A percentile compares a stretch with the other conserved stretches of the same genome.
phyloP scores from a whole-genome alignment of 305 asterid species.

The Euphrasia arctica region DNA sequence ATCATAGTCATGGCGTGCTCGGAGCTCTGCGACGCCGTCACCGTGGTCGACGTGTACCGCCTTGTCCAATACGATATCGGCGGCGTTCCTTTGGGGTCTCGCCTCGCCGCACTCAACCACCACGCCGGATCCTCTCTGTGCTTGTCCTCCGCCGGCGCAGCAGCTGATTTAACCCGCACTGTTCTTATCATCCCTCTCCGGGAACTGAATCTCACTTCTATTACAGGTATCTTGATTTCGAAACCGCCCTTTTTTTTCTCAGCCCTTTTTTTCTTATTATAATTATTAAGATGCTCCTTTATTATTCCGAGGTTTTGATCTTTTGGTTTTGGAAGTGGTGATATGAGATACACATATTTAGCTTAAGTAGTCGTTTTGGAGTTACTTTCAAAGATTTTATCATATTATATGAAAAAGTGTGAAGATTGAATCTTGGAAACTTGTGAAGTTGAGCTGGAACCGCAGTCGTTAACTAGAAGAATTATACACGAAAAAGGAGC shows the following conservation, averaged over 20 bases:
- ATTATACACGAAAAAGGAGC: not conserved
- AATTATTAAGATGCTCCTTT: too few relatives aligned
- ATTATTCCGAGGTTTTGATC: too few relatives aligned
- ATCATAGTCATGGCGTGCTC: slow-evolving; percentile 50
- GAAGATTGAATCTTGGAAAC: not conserved
- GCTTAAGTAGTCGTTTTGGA: not conserved
- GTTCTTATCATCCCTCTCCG: slow-evolving; percentile 74
- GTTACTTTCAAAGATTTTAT: not conserved
- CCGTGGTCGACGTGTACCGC: slow-evolving; percentile 83
- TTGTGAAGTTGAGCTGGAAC: slow-evolving; percentile 1
- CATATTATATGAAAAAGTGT: not conserved
- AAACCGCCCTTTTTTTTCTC: too few relatives aligned
- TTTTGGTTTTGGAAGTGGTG: slow-evolving; percentile 6
- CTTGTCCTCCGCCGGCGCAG: slow-evolving; percentile 38
- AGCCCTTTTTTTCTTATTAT: too few relatives aligned
- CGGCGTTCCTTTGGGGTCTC: slow-evolving; percentile 79
- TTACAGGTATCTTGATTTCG: slow-evolving; percentile 39
- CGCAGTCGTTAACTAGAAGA: not conserved
- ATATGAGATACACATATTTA: not conserved
- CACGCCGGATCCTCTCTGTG: slow-evolving; percentile 71
- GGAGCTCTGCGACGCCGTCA: slow-evolving; percentile 68
- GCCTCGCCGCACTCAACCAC: slow-evolving; percentile 69
- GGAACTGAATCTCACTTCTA: slow-evolving; percentile 64
- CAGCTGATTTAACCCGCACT: slow-evolving; percentile 64
- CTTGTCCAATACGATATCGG: slow-evolving; percentile 78